Conservation (phyloP, 257 asterid species). For the Solanum megistacrolobum region DNA sequence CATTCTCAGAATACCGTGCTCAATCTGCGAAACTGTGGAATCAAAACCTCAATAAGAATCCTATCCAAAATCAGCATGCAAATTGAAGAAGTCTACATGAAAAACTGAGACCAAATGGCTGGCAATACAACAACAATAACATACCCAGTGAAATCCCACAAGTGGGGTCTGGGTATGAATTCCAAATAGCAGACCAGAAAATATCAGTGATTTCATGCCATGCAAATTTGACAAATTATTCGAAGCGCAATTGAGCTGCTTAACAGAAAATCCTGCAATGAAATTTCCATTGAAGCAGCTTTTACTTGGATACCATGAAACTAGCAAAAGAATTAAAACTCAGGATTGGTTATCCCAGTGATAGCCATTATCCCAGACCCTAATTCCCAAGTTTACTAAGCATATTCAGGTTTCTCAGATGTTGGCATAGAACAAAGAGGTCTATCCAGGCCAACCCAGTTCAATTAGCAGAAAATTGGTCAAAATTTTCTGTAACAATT, state of each 20-base stretch:
- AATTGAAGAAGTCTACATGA: not conserved
- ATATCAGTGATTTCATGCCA: not conserved
- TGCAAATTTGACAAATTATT: not conserved
- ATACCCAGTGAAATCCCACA: not conserved
- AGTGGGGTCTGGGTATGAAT: not conserved
- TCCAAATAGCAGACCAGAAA: not conserved
- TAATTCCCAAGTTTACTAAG: not conserved
- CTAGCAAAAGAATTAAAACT: not conserved
- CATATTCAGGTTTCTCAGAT: not conserved
- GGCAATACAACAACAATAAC: not conserved
- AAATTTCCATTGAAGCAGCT: not conserved
- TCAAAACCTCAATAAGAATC: not conserved
- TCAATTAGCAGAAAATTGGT: not conserved
- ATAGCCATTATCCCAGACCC: not conserved
- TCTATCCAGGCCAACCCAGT: not conserved
- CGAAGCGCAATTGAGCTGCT: not conserved
- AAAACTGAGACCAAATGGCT: not conserved
- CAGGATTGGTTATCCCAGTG: not conserved
- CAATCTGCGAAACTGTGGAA: conserved; percentile 36
- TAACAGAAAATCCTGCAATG: not conserved
- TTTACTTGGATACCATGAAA: not conserved
- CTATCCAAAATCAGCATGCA: not conserved
- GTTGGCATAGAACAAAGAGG: not conserved
- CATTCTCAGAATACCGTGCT: conserved; percentile 24
- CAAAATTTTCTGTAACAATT: not conserved